A percentile compares a stretch with the other conserved stretches of the same genome.
phyloP scores from a whole-genome alignment of 768 basidiomycete species.

The Phlebiopsis gigantea region DNA sequence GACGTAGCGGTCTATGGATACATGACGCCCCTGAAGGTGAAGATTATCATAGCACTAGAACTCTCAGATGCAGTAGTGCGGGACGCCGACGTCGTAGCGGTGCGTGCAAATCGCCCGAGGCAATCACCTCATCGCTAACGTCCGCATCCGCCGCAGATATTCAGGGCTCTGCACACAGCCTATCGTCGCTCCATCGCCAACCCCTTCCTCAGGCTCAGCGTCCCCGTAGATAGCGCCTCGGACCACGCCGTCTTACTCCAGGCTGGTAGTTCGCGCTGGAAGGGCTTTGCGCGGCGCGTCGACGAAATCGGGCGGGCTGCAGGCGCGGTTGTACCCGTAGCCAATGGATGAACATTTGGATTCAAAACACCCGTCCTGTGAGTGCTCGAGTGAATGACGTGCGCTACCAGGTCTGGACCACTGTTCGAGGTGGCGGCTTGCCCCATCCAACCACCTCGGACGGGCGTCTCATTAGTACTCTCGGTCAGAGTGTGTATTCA shows the following conservation, averaged over 20 bases:
- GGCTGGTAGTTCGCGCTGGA: conserved; percentile 64
- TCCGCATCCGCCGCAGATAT: conserved; percentile 47
- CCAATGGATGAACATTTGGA: background rate
- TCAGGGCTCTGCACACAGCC: conserved; percentile 85
- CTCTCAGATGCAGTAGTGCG: conserved; percentile 77
- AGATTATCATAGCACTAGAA: conserved; percentile 78
- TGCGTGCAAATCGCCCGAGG: conserved; percentile 31
- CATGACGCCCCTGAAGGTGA: conserved; percentile 81
- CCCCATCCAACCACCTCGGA: conserved; percentile 11
- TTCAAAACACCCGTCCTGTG: background rate
- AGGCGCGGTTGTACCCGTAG: conserved; percentile 29
- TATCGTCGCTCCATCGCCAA: conserved; percentile 82
- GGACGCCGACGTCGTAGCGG: conserved; percentile 74
- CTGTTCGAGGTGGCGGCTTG: conserved; percentile 8
- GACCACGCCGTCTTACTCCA: conserved; percentile 53
- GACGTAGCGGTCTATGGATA: conserved; percentile 89
- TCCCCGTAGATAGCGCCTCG: conserved; percentile 37
- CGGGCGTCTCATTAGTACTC: conserved; percentile 10
- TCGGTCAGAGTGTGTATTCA: conserved; percentile 1
- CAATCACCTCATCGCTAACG: background rate
- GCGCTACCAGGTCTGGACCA: conserved; percentile 1
- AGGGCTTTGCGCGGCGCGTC: conserved; percentile 60
- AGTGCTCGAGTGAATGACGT: background rate
- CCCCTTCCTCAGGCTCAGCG: conserved; percentile 73
- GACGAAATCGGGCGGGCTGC: conserved; percentile 70